Evolutionary conservation across 192 early-diverging fungal genomes (phyloP).

Genomic region (Linnemannia exigua): DNA sequence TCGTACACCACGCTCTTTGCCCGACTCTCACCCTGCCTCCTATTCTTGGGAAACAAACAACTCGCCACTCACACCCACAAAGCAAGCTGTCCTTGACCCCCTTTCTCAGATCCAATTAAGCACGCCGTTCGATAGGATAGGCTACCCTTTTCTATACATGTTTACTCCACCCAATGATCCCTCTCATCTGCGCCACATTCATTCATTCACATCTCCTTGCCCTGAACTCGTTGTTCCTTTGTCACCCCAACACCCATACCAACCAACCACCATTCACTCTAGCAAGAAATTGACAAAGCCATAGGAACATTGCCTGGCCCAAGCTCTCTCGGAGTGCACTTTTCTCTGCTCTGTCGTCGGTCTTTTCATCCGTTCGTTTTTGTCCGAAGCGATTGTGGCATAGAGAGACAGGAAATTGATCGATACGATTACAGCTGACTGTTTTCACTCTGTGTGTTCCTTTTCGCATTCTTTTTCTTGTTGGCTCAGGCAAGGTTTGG

Average conservation of each 20-base stretch:
- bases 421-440: background rate
- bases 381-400: no score
- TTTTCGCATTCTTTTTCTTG: background rate
- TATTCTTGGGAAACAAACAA: constrained; percentile 1
- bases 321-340: no score
- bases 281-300: no score
- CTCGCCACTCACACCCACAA: background rate
- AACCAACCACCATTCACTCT: background rate
- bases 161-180: background rate
- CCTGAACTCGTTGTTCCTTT: background rate
- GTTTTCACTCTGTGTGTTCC: background rate
- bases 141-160: background rate
- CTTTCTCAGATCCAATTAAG: background rate
- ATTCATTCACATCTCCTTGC: background rate
- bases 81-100: background rate
- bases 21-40: background rate
- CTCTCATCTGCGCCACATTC: background rate
- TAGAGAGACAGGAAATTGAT: no score
- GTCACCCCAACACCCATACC: background rate
- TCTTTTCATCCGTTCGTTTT: background rate
- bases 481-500: background rate
- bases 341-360: background rate
- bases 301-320: no score
- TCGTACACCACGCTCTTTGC: background rate
- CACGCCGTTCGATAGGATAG: background rate